Evolutionary conservation across 306 rosid species (phyloP), one percentile per base, ranked within the genome.

Genomic region (Vicia sativa): DNA sequence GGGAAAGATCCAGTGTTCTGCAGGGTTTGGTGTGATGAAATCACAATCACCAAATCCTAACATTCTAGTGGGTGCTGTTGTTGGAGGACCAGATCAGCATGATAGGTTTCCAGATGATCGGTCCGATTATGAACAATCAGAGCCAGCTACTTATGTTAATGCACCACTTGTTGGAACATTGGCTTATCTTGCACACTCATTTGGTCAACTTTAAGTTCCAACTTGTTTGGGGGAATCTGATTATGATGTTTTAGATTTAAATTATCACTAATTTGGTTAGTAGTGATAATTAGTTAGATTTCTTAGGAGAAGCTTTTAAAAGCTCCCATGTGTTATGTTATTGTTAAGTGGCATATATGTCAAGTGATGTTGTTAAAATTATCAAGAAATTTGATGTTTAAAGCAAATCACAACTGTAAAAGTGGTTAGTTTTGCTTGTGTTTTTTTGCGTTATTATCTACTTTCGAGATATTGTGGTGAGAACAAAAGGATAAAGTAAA

Each of bases 91-190:
- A 0, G 96, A 89, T 55, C 81, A 45, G 15, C 66, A 79, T 16
- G 98, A 92, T 15, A 77, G 83, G 61, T 92, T 92, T 60, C 91
- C 88, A 1, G 98, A 92, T 78, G 37, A 84, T 49, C 84, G 98
- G 58, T 77, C 95, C 12, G 96, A 92, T 79, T 87, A 84, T 38
- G 95, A 78, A 79, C 98, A 92, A 72, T 89, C 96, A 10, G 96
- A 92, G 50, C 98, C 98, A 7, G 81, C 92, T 15, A 92, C 98
- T 9, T 92, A 92, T 13, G 85, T 79, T 9, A 92, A 92, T 76
- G 95, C 96, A 13, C 96, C 96, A 3, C 95, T 92, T 3, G 92
- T 92, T 0, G 98, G 98, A 13, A 15, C 96, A 53, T 57, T 89
- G 10, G 77, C 92, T 48, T 87, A 86, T 68, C 87, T 89, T 56